Base-by-base conservation (phyloP, 2,329 filamentous ascomycete species). In the Hypoxylon sp. region DNA sequence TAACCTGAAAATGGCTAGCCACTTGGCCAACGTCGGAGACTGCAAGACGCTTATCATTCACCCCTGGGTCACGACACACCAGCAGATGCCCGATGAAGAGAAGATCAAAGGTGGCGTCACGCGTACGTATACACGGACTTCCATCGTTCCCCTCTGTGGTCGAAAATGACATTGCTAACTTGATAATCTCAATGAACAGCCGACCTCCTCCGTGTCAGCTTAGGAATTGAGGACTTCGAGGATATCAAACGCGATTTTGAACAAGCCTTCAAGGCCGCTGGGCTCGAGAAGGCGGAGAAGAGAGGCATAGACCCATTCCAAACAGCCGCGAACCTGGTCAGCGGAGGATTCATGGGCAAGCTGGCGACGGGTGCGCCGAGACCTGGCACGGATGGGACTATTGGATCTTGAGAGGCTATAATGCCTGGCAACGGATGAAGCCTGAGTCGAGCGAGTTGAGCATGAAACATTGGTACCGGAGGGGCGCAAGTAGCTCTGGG, bases 11-110 rank as follows among this genome's bases (percentile, higher is more conserved):
- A 79, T 93, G 72, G 89, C 91, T 67, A 91, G 88, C 16, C 91
- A 92, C 74, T 80, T 93, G 63, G 90, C 90, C 46, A 93, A 92
- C 73, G 89, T 92, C 32, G 90, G 90, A 58, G 90, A 92, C 72
- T 87, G 88, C 30, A 92, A 92, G 80, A 91, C 89, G 9, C 81
- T 91, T 55, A 89, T 89, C 20, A 91, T 91, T 63, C 89, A 92
- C 74, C 90, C 90, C 1, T 91, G 89, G 87, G 87, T 86, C 8
- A 92, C 90, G 0, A 92, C 90, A 14, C 90, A 92, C 72, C 87
- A 91, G 78, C 89, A 91, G 77, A 81, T 92, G 62, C 84, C 80
- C 18, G 88, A 91, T 9, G 83, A 91, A 70, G 90, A 92, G 78
- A 88, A 86, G 75, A 78, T 82, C 45, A 85, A 83, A 73, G 88